phyloP scores from a whole-genome alignment of 2,329 filamentous ascomycete genomes.

The Cucurbitaria berberidis region DNA sequence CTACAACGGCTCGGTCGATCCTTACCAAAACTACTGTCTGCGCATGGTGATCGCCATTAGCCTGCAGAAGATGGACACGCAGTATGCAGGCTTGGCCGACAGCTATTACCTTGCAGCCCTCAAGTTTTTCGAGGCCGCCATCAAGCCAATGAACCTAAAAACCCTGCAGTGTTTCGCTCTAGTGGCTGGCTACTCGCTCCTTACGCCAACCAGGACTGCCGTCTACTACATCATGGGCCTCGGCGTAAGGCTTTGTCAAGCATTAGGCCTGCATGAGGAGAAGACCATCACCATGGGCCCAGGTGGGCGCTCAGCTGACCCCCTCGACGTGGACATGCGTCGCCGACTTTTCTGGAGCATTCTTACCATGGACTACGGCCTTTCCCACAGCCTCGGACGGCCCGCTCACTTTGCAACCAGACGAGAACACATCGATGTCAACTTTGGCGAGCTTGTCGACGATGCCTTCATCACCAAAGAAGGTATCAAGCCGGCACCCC shows the following conservation, averaged over 20 bases:
- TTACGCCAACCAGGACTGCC: constrained; percentile 89
- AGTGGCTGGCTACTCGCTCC: constrained; percentile 87
- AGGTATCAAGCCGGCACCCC: constrained; percentile 73
- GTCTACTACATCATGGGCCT: constrained; percentile 93
- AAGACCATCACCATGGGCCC: constrained; percentile 76
- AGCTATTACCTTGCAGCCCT: constrained; percentile 93
- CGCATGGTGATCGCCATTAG: constrained; percentile 94
- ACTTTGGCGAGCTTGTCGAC: constrained; percentile 81
- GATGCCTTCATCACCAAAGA: constrained; percentile 81
- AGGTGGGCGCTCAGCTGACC: constrained; percentile 66
- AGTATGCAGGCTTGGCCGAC: constrained; percentile 92
- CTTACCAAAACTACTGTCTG: constrained; percentile 86
- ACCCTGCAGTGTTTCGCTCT: constrained; percentile 89
- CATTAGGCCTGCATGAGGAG: constrained; percentile 85
- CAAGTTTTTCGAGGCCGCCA: constrained; percentile 78
- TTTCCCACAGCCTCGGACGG: constrained; percentile 86
- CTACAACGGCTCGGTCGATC: constrained; percentile 74
- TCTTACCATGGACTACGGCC: constrained; percentile 83
- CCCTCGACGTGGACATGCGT: constrained; percentile 85
- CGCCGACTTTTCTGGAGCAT: constrained; percentile 88
- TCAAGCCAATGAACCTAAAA: constrained; percentile 86
- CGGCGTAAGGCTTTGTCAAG: constrained; percentile 85
- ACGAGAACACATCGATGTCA: constrained; percentile 82
- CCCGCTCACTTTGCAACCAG: constrained; percentile 84
- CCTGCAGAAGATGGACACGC: constrained; percentile 86